Base-by-base conservation (phyloP, 306 rosid species). In the Vachellia collinsii region DNA sequence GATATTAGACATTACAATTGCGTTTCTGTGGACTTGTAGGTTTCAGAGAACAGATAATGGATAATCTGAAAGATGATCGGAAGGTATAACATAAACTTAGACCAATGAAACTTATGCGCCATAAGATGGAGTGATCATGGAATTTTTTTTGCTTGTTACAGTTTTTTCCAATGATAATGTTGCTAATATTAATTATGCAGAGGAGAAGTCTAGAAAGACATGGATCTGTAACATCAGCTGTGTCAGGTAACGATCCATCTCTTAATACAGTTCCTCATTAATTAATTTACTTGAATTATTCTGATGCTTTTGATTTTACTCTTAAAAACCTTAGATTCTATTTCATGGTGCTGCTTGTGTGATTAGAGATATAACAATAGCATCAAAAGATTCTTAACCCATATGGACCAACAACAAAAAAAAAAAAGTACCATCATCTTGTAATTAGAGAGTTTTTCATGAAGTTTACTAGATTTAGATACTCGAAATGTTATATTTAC, bases 1-100 rank as follows among this genome's bases (percentile, higher is more conserved):
- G 23, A 19, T 29, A 11, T 47, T 14, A 42, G 47, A 65, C 76
- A 65, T 73, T 70, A 34, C n/a, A 78, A 76, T 71, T 79, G 29
- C 76, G 81, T 61, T 65, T 72, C 71, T 61, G 41, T 85, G 88
- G 54, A 83, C 81, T 79, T 88, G 85, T 88, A 94, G 98, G 93
- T 84, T 71, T 94, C 69, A 88, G 97, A 90, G 98, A 90, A 73
- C 89, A 89, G 69, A 92, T 92, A 53, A 91, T 94, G 77, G 97
- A 89, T 65, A 92, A 88, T 80, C 78, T 90, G 81, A 94, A 94
- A 87, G 97, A 91, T 37, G 97, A 90, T 68, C 78, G 75, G 44
- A 91, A 94, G 98, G 98, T 94, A 86, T 48, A 65, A 46, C 37
- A 42, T 79, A 39, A 48, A 72, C 80, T 72, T 59, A 64, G 74